Base-by-base conservation (phyloP, 2,329 filamentous ascomycete genomes). In the Aureobasidium sp. region DNA sequence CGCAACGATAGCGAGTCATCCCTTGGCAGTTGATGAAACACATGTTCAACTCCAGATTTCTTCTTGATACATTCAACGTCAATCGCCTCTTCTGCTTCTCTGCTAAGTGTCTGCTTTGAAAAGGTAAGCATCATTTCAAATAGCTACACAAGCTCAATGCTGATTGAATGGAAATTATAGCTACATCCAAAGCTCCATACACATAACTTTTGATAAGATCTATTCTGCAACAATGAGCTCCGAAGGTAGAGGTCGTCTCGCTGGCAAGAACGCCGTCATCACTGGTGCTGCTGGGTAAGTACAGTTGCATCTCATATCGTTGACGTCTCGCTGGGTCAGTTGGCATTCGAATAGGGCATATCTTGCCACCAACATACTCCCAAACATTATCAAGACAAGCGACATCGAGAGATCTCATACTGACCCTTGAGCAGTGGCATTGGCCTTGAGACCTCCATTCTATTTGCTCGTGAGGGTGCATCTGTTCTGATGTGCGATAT, bases 381-480 rank as follows among this genome's bases (percentile, higher is more conserved):
- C 44, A 20, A 29, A 1, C 6, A 36, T 9, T 5, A n/a, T 47
- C 29, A n/a, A 29, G 8, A 12, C 17, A 20, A 29, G 6, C 5
- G 26, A 15, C 9, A n/a, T 1, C 1, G n/a, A 41, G 13, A 39
- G 20, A 50, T 10, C 8, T 51, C 9, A 6, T 2, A 27, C 57
- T 51, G 12, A 60, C 36, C 41, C 1, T 3, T 4, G 5, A 2
- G 15, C 71, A 92, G 92, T 71, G 92, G 92, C 71, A 97, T 97
- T 71, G 92, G 92, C 67, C 88, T 97, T 53, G 91, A 97, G 79
- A 96, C 92, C 2, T 84, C 84, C 62, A 92, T 97, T 68, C 88
- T 96, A 63, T 96, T 97, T 72, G 88, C 87, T 64, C 88, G 88
- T 66, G 92, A 97, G 79, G 92, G 91, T 65, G 92, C 91, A 71